A percentile compares a stretch with the other conserved stretches of the same genome.
Evolutionary conservation across 768 basidiomycete genomes (phyloP).

Genomic region (Termitomyces sp.): DNA sequence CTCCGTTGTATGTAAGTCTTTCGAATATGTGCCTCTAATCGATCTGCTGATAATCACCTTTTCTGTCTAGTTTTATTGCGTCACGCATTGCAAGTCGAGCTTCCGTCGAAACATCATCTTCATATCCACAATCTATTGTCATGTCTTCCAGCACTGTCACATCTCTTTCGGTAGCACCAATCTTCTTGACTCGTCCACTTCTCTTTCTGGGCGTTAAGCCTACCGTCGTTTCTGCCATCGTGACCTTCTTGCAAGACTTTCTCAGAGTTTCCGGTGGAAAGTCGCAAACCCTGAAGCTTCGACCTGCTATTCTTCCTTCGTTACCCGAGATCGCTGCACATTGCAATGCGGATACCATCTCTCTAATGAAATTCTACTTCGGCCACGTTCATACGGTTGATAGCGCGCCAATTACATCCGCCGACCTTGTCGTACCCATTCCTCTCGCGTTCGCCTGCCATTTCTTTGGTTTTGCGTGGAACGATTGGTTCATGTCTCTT

Average conservation of each 20-base stretch:
- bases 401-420: neutral
- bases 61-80: neutral
- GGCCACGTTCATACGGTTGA: neutral
- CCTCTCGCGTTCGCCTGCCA: conserved; percentile 29
- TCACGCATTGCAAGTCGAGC: conserved; percentile 10
- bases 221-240: conserved; percentile 18
- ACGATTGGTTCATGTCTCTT: conserved; percentile 29
- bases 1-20: neutral
- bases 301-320: conserved; percentile 25
- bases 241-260: conserved; percentile 24
- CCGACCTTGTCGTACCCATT: conserved; percentile 14
- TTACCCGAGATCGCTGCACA: conserved; percentile 5
- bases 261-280: conserved; percentile 13
- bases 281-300: conserved; percentile 16
- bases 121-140: conserved; percentile 1
- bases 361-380: conserved; percentile 1
- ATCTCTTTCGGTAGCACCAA: conserved; percentile 25
- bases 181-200: conserved; percentile 32
- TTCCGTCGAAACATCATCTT: neutral
- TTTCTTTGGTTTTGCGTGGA: conserved; percentile 26
- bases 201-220: conserved; percentile 17
- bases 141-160: conserved; percentile 15
- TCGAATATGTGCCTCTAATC: neutral
- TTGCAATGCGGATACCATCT: neutral
- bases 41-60: neutral